These are phyloP conservation scores for Colletotrichum magnum DNA, from an alignment of 2,329 filamentous ascomycete species.

Conservation along the genomic window DNA sequence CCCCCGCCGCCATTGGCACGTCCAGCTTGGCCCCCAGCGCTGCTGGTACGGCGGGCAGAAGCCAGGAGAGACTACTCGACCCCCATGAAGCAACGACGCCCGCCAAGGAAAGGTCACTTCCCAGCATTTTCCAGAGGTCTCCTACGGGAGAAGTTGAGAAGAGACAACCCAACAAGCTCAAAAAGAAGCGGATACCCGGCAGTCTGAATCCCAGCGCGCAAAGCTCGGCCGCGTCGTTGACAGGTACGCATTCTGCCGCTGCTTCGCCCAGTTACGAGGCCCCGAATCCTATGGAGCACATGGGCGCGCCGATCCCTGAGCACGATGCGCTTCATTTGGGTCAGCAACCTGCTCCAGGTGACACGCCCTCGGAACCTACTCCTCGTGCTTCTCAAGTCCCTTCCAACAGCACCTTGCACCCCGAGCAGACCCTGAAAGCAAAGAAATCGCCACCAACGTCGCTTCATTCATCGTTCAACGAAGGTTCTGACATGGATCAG, in stretches of 20 bases:
- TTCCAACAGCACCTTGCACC: constrained; percentile 57
- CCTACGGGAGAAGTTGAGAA: constrained; percentile 73
- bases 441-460: constrained; percentile 83
- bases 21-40: constrained; percentile 48
- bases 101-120: constrained; percentile 76
- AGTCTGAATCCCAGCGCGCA: constrained; percentile 89
- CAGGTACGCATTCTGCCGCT: constrained; percentile 56
- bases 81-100: constrained; percentile 66
- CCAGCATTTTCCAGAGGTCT: constrained; percentile 79
- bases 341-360: constrained; percentile 19
- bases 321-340: constrained; percentile 29
- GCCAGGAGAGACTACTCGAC: constrained; percentile 64
- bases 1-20: constrained; percentile 45
- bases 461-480: constrained; percentile 82
- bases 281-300: constrained; percentile 62
- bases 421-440: constrained; percentile 69
- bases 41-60: constrained; percentile 55
- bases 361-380: constrained; percentile 59
- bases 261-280: constrained; percentile 63
- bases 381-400: constrained; percentile 63
- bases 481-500: constrained; percentile 85
- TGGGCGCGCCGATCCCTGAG: constrained; percentile 36
- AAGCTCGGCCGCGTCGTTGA: constrained; percentile 86
- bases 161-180: constrained; percentile 89
- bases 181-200: constrained; percentile 85